Evolutionary conservation across 2,329 filamentous ascomycete species (phyloP), one percentile per base, ranked within the genome.

Genomic region (Aspergillus nomiae): DNA sequence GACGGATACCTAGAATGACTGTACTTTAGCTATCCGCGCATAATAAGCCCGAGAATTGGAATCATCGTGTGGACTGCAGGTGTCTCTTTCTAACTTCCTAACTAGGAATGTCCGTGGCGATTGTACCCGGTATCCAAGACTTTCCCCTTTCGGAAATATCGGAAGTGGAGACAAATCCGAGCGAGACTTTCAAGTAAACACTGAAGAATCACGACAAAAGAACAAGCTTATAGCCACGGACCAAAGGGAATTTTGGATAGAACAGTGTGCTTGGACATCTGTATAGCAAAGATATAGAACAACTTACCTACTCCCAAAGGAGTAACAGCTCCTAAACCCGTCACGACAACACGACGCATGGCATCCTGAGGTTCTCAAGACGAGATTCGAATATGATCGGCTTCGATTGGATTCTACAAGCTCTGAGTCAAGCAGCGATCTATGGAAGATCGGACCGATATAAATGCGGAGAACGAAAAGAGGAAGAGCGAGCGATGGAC

Each of bases 251-350:
- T 16, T 5, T n/a, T n/a, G 26, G 11, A 34, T 9, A n/a, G 11
- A 26, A 26, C n/a, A 26, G 8, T 34, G 36, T 24, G 41, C 6
- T 16, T 38, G 10, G 21, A 26, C 21, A n/a, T 10, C n/a, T 16
- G n/a, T 16, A 26, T 24, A 21, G 34, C 34, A 54, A 26, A 38
- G 3, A 16, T n/a, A 60, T 53, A 53, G 43, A 16, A 62, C 43
- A 38, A 76, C 77, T 67, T 74, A 88, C 86, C 92, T 63, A 96
- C 88, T 65, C 92, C 94, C 30, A 97, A 83, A 63, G 94, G 94
- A 69, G 91, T 92, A 71, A 95, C 86, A 74, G 90, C 91, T 65
- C 92, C 92, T 56, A 95, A 83, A 73, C 92, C 92, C 59, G 92
- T 95, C 75, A 95, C 89, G 72, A 94, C 92, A 70, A 95, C 92